These are phyloP conservation scores for Diplodia sapinea DNA, from an alignment of 2,329 filamentous ascomycete genomes.

Conservation along the genomic window DNA sequence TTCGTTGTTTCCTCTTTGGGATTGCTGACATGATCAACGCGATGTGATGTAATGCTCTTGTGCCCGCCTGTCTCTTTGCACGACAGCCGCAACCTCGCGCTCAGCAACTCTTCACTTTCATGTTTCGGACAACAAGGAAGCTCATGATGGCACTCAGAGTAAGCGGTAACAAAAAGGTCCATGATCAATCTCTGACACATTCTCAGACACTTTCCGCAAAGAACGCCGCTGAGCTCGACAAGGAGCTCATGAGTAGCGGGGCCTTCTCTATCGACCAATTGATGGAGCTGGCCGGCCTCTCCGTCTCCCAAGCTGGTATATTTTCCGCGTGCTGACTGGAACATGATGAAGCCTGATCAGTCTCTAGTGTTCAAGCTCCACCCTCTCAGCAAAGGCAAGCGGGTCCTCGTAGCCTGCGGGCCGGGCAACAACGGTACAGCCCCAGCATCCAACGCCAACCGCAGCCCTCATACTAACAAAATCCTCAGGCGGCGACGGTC, in stretches of 20 bases:
- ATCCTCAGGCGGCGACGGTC: constrained; percentile 79
- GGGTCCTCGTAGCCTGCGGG: constrained; percentile 87
- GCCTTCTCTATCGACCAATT: constrained; percentile 95
- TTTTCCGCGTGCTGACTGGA: constrained; percentile 1
- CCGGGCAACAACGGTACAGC: constrained; percentile 68
- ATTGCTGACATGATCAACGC: constrained; percentile 23
- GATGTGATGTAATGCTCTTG: constrained; percentile 43
- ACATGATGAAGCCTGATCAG: not conserved
- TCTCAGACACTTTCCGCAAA: constrained; percentile 81
- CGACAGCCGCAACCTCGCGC: not conserved
- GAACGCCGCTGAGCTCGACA: constrained; percentile 85
- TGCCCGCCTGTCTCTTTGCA: constrained; percentile 18
- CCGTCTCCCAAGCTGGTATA: constrained; percentile 86
- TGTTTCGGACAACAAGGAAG: constrained; percentile 9
- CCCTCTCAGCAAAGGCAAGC: constrained; percentile 71
- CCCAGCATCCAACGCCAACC: not conserved
- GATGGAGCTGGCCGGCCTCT: constrained; percentile 94
- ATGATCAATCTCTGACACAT: not conserved
- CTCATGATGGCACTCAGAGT: constrained; percentile 40
- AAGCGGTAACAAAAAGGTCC: not conserved
- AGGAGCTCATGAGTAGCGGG: constrained; percentile 87
- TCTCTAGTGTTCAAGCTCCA: constrained; percentile 81
- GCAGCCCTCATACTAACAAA: not conserved
- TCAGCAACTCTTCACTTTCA: not conserved
- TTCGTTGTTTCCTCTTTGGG: constrained; percentile 4